Evolutionary conservation across 2,329 filamentous ascomycete species (phyloP).

Genomic region (Fusarium siculi): DNA sequence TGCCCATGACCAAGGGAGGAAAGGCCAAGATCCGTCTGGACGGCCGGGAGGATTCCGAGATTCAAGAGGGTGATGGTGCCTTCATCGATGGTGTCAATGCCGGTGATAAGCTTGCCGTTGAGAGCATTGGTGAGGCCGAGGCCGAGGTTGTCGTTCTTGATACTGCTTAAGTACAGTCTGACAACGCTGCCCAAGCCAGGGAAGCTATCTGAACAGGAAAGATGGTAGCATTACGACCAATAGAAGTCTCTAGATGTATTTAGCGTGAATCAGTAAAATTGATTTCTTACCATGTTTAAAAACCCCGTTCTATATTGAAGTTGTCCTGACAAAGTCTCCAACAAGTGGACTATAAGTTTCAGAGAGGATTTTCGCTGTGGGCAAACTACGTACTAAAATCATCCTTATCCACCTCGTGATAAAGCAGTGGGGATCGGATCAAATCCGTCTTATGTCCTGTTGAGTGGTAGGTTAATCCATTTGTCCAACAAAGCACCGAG

Average conservation of each 20-base stretch:
- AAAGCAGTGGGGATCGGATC: background rate
- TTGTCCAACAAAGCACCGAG: background rate
- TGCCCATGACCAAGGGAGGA: slow-evolving; percentile 82
- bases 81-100: slow-evolving; percentile 74
- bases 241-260: slow-evolving; percentile 17
- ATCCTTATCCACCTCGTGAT: background rate
- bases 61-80: slow-evolving; percentile 83
- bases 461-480: background rate
- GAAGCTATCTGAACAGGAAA: background rate
- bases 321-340: background rate
- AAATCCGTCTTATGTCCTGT: background rate
- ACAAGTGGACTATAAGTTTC: background rate
- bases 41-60: slow-evolving; percentile 69
- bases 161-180: slow-evolving; percentile 58
- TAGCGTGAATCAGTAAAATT: slow-evolving; percentile 19
- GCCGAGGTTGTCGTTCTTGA: slow-evolving; percentile 77
- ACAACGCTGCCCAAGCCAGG: background rate
- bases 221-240: background rate
- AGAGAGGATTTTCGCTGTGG: background rate
- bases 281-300: background rate
- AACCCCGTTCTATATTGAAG: background rate
- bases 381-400: background rate
- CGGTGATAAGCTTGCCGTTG: slow-evolving; percentile 71
- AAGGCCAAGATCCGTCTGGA: slow-evolving; percentile 77
- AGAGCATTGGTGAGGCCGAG: slow-evolving; percentile 75